Evolutionary conservation across 805 yeast genomes (phyloP), one percentile per base, ranked within the genome.

Genomic region (Yarrowia divulgata): DNA sequence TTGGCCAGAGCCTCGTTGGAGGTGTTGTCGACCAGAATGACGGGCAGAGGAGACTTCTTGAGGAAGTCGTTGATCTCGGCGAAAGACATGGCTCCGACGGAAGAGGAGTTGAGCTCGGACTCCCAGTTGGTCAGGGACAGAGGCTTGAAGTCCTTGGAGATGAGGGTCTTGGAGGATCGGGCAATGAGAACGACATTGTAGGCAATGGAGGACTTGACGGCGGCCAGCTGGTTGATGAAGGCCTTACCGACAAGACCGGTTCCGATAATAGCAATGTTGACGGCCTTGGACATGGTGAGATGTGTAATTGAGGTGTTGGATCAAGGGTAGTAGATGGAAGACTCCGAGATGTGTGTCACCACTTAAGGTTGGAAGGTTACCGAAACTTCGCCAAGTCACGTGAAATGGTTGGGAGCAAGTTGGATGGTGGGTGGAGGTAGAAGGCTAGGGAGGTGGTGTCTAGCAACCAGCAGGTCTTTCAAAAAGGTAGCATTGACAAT

Each of bases 191-290:
- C 87, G 54, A 95, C 90, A 74, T 92, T 90, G 82, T 88, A 91
- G 74, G 90, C 86, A 29, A 79, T 76, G n/a, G 89, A 78, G 14
- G 73, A 69, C 16, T 78, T 70, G 73, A 86, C 85, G 72, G 91
- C 79, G 70, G 82, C 81, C 76, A 94, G 85, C 81, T 94, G 99
- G 79, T 85, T 85, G 78, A 95, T 82, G 82, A 93, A 92, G 66
- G 97, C 91, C 34, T 95, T 85, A 71, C 99, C 99, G 71, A 95
- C 98, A 66, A 94, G 95, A 75, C 99, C 99, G 68, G 98, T 88
- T 68, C 93, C 69, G 63, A 66, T 66, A 34, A 66, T 66, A 43
- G 69, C 69, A 52, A 66, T 42, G 69, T 66, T 66, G 63, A 66
- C 62, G 35, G 69, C 69, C 43, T 66, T 66, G 52, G 69, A 66